Conservation (phyloP, 2,329 filamentous ascomycete species). For the Hypoxylon sp. region DNA sequence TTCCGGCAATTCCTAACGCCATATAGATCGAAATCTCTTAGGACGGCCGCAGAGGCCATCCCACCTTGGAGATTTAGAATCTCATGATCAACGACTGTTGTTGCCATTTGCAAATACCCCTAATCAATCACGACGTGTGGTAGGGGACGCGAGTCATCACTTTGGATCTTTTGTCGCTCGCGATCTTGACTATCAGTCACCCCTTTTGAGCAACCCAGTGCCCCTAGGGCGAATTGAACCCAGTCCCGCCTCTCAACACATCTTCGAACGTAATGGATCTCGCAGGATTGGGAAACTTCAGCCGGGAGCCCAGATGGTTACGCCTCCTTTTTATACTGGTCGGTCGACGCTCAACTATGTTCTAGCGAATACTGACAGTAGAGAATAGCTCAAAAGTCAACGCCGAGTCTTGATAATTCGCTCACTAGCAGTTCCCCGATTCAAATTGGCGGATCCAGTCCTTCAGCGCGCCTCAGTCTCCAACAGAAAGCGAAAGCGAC, state of each 20-base stretch:
- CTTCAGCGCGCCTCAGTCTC: slow-evolving; percentile 48
- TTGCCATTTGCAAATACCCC: slow-evolving; percentile 37
- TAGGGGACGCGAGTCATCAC: slow-evolving; percentile 54
- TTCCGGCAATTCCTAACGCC: neutral
- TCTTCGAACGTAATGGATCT: slow-evolving; percentile 35
- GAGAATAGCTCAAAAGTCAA: slow-evolving; percentile 38
- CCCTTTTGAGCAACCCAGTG: slow-evolving; percentile 39
- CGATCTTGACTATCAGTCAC: slow-evolving; percentile 39
- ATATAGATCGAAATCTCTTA: slow-evolving; percentile 49
- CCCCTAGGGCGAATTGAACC: slow-evolving; percentile 29
- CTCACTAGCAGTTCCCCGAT: slow-evolving; percentile 49
- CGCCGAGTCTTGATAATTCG: slow-evolving; percentile 38
- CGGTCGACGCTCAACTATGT: slow-evolving; percentile 13
- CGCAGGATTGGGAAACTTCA: slow-evolving; percentile 42
- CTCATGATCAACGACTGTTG: slow-evolving; percentile 43
- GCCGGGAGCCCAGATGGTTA: slow-evolving; percentile 40
- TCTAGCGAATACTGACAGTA: slow-evolving; percentile 32
- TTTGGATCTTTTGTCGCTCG: slow-evolving; percentile 47
- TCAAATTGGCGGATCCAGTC: slow-evolving; percentile 49
- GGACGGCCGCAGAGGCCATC: slow-evolving; percentile 40
- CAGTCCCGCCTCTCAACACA: slow-evolving; percentile 35
- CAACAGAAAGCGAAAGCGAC: slow-evolving; percentile 35
- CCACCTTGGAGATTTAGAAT: slow-evolving; percentile 7
- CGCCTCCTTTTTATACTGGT: slow-evolving; percentile 47
- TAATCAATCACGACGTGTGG: slow-evolving; percentile 44